phyloP scores from a whole-genome alignment of 2,329 filamentous ascomycete species.

The Trichoderma polysporum region DNA sequence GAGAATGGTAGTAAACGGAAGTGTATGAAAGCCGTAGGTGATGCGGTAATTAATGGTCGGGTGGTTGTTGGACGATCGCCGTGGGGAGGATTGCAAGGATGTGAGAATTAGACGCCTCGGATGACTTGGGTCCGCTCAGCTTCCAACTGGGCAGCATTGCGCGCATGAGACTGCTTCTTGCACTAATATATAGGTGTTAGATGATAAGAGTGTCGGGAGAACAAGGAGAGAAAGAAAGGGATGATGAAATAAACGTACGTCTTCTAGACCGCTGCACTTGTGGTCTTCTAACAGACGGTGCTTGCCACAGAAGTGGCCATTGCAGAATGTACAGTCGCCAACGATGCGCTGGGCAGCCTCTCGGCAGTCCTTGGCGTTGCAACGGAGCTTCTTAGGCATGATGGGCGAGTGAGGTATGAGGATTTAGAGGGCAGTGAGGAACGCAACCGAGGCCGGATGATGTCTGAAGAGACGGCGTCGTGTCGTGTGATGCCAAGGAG shows the following conservation, averaged over 20 bases:
- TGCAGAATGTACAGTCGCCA: slow-evolving; percentile 93
- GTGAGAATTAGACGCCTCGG: slow-evolving; percentile 71
- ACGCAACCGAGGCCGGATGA: not conserved
- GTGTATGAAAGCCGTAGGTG: not conserved
- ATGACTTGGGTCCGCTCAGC: slow-evolving; percentile 91
- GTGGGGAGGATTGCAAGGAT: slow-evolving; percentile 6
- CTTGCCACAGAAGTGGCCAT: slow-evolving; percentile 91
- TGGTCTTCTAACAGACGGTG: slow-evolving; percentile 93
- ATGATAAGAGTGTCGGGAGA: not conserved
- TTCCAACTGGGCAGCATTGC: slow-evolving; percentile 90
- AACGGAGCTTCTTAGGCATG: slow-evolving; percentile 78
- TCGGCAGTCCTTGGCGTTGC: slow-evolving; percentile 86
- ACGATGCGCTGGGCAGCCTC: slow-evolving; percentile 88
- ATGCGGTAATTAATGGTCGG: slow-evolving; percentile 12
- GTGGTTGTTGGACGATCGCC: not conserved
- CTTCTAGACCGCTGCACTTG: slow-evolving; percentile 87
- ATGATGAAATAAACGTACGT: slow-evolving; percentile 53
- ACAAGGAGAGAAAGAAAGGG: slow-evolving; percentile 18
- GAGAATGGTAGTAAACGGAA: not conserved
- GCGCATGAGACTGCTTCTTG: slow-evolving; percentile 94
- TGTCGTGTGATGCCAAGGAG: slow-evolving; percentile 12
- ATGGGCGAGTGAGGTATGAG: slow-evolving; percentile 26
- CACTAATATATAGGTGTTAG: slow-evolving; percentile 52
- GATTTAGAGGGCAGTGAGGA: not conserved
- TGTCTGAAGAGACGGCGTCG: not conserved